phyloP scores from a whole-genome alignment of 148 eudicot genomes.

The Persicaria maculosa region DNA sequence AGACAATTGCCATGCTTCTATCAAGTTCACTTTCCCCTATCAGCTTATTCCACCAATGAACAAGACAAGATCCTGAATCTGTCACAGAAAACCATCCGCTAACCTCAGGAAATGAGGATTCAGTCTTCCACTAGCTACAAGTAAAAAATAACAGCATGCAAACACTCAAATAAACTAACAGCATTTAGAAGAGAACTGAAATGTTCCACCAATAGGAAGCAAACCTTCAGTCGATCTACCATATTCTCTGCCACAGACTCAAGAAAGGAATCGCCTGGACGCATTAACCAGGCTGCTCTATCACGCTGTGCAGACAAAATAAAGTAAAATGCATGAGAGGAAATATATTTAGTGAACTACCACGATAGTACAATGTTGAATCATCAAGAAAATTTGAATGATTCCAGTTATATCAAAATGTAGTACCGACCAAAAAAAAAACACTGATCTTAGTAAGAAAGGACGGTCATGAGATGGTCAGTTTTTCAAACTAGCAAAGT shows the following conservation, averaged over 20 bases:
- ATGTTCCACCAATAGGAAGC: neutral
- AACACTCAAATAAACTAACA: neutral
- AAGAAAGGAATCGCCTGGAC: conserved; percentile 61
- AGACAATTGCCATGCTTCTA: neutral
- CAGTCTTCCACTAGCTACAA: neutral
- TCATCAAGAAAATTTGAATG: neutral
- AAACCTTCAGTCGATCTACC: conserved; percentile 83
- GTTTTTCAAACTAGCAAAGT: neutral
- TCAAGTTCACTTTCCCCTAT: neutral
- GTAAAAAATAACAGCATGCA: neutral
- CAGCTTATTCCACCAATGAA: neutral
- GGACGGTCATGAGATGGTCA: neutral
- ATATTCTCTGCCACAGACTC: conserved; percentile 86
- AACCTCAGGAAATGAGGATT: neutral
- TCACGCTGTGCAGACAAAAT: conserved; percentile 51
- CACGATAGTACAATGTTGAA: neutral
- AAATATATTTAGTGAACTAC: neutral
- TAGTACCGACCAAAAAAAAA: neutral
- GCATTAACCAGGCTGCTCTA: conserved; percentile 93
- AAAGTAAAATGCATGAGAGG: neutral
- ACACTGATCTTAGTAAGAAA: neutral
- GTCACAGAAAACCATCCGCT: neutral
- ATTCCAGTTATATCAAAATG: neutral
- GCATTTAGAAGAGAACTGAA: neutral
- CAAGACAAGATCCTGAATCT: neutral